Base-by-base conservation (phyloP, 208 protist species). In the Trypanosoma boissoni region DNA sequence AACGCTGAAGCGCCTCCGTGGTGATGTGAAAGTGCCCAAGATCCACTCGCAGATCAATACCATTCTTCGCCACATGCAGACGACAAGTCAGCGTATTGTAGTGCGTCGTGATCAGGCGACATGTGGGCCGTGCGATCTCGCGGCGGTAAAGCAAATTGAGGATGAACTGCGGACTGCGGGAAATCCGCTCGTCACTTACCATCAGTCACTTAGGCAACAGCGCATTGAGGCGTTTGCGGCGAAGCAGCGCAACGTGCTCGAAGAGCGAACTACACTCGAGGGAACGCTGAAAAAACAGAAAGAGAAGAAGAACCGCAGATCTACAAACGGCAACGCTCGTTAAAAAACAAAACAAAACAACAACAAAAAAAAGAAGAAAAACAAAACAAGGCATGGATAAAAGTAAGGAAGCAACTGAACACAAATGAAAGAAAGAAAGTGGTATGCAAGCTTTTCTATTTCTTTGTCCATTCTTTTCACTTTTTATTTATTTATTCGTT, bases 1-100 rank as follows among this genome's bases (percentile, higher is more conserved):
- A 57, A 92, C 88, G 16, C 72, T 98, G 37, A 89, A 83, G 62
- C 88, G 90, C 54, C 74, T 97, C 26, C 73, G 74, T 51, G 62
- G 76, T 16, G 84, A 95, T 52, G 82, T 95, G 27, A 90, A 91
- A 55, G 76, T 92, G 31, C 85, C 85, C 8, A 86, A 88, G 69
- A 70, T 92, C 26, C 78, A 94, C 69, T 64, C 77, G 9, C 75
- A 83, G 59, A 76, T 96, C 55, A 80, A 51, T 43, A 78, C 72
- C 20, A 32, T 95, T 23, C 69, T 94, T n/a, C 84, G 78, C 10
- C 77, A 93, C 74, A 85, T 94, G 41, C 69, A 89, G 57, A 68
- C 70, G 23, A 90, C 74, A 32, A 72, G 74, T 32, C 72, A 88
- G 51, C 63, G 72, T 45, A 92, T 88, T 42, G 69, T 74, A 49